Evolutionary conservation across 2,329 filamentous ascomycete species (phyloP), one percentile per base, ranked within the genome.

Genomic region (Exophiala aquamarina): DNA sequence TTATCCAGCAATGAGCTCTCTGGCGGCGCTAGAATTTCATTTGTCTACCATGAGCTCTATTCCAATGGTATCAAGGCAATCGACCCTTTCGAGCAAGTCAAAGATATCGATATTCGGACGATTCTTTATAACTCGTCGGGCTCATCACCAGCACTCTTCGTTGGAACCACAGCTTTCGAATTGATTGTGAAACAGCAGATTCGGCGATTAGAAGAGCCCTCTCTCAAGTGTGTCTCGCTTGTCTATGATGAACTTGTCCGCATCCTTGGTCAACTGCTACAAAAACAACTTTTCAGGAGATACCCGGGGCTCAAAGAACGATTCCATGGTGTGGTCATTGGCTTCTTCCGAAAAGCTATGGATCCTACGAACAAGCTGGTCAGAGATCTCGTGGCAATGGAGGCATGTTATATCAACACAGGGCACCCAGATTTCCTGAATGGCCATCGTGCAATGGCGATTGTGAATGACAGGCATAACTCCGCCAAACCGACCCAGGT

Each of bases 71-170:
- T 98, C 66, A 97, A 97, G 78, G 91, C 93, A 1, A 86, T 98
- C 34, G 94, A 98, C 69, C 93, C 93, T 28, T 98, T 98, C 67
- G 93, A 98, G 62, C 81, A 91, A 56, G 90, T 97, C 69, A 98
- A 97, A 75, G 93, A 98, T 67, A 84, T 92, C 51, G 93, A 98
- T 64, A 98, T 98, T 61, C 86, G 94, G 59, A 97, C 89, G 18
- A 92, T 96, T 52, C 81, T 98, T 7, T 95, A 95, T 82, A 98
- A 98, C 80, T 97, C 93, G 18, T 97, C 93, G n/a, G 93, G 93
- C 65, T 93, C 93, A 21, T 95, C 92, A 1, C 93, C 93, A 0
- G 92, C 93, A 2, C 82, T 98, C 6, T 98, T 98, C 64, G 93
- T 98, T 21, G 93, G 93, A 46, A 97, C 93, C 6, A 94, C 89